phyloP scores from a whole-genome alignment of 371 early-diverging fungal species.

The Mucor irregularis region DNA sequence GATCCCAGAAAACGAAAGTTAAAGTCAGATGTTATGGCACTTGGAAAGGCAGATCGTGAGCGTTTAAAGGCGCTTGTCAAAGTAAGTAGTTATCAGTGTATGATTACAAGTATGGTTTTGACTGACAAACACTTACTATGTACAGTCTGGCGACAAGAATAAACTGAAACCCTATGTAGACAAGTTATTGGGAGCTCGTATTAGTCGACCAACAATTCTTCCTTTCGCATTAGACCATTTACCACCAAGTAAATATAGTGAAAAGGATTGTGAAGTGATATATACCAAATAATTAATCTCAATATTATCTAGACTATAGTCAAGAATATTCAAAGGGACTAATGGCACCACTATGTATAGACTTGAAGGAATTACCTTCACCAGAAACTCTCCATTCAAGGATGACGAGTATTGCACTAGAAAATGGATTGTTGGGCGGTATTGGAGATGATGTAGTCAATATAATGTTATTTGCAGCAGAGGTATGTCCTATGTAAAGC shows the following conservation, averaged over 20 bases:
- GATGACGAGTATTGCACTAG: slow-evolving; percentile 73
- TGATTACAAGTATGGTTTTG: background rate
- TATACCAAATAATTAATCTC: no score
- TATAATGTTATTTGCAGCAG: slow-evolving; percentile 71
- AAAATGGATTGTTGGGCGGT: slow-evolving; percentile 71
- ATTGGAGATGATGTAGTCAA: slow-evolving; percentile 67
- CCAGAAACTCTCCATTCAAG: slow-evolving; percentile 68
- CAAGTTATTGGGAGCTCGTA: slow-evolving; percentile 38
- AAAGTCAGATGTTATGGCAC: slow-evolving; percentile 72
- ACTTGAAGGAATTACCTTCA: slow-evolving; percentile 71
- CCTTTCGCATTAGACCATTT: slow-evolving; percentile 50
- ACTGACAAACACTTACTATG: background rate
- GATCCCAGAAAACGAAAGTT: slow-evolving; percentile 62
- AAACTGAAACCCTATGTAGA: slow-evolving; percentile 41
- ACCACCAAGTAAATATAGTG: slow-evolving; percentile 40
- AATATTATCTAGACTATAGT: slow-evolving; percentile 41
- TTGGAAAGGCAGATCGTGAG: slow-evolving; percentile 72
- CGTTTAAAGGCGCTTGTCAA: slow-evolving; percentile 63
- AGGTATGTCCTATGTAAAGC: slow-evolving; percentile 46
- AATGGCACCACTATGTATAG: slow-evolving; percentile 69
- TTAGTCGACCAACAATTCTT: slow-evolving; percentile 49
- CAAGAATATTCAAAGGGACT: slow-evolving; percentile 71
- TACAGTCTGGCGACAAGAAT: slow-evolving; percentile 34
- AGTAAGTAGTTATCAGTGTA: slow-evolving; percentile 17
- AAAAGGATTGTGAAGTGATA: background rate